phyloP scores from a whole-genome alignment of 2,329 filamentous ascomycete genomes.

The Dactylellina parvicollis region DNA sequence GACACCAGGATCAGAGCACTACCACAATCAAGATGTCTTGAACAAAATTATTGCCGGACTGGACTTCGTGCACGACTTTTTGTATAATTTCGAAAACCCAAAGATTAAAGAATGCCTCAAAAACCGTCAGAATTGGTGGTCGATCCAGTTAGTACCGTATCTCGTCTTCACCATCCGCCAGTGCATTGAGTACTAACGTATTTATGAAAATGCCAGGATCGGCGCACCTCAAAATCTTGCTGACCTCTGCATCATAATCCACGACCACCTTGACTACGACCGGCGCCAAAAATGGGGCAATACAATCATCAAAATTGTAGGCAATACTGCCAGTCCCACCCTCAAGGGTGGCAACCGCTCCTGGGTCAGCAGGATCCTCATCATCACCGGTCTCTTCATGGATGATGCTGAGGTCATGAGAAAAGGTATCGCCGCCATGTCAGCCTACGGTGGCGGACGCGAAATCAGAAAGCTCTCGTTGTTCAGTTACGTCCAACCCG shows the following conservation, averaged over 20 bases:
- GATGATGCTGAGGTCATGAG: conserved; percentile 7
- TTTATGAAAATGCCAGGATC: conserved; percentile 17
- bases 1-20: conserved; percentile 18
- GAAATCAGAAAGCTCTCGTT: conserved; percentile 13
- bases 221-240: conserved; percentile 45
- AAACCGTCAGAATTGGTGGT: conserved; percentile 37
- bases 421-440: conserved; percentile 23
- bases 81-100: conserved; percentile 8
- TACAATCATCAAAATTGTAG: conserved; percentile 21
- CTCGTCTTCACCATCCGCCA: too few relatives aligned
- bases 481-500: conserved; percentile 32
- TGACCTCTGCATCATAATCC: conserved; percentile 44
- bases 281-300: conserved; percentile 24
- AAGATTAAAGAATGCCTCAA: conserved; percentile 22
- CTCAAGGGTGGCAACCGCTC: conserved; percentile 42
- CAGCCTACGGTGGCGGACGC: not conserved
- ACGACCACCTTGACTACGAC: conserved; percentile 26
- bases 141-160: conserved; percentile 19
- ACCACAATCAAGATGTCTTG: conserved; percentile 19
- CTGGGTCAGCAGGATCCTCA: conserved; percentile 7
- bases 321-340: conserved; percentile 9
- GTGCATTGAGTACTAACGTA: not conserved
- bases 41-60: conserved; percentile 23
- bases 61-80: conserved; percentile 13
- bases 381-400: conserved; percentile 30